Percentiles rank a stretch among this genome's conserved stretches.
phyloP scores from a whole-genome alignment of 345 rosid species.

The Lumnitzera littorea region DNA sequence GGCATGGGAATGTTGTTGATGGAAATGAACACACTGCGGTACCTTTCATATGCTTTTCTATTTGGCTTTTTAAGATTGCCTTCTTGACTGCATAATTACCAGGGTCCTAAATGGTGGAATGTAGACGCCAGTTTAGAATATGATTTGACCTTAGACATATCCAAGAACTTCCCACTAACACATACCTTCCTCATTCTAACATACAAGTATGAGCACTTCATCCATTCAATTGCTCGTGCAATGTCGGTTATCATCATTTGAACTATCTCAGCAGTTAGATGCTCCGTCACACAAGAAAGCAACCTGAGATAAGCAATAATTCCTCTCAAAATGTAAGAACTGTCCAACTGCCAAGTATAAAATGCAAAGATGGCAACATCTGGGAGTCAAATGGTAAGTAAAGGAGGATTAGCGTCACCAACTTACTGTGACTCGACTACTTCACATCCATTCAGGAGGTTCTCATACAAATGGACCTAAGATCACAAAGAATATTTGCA shows the following conservation, averaged over 20 bases:
- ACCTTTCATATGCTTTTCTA: constrained; percentile 93
- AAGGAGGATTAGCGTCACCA: neutral
- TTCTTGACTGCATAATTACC: constrained; percentile 73
- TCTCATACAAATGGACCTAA: constrained; percentile 91
- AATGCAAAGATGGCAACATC: constrained; percentile 1
- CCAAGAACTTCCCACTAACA: constrained; percentile 6
- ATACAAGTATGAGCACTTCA: constrained; percentile 87
- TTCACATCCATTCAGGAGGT: constrained; percentile 90
- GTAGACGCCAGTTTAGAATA: neutral
- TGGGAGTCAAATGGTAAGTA: constrained; percentile 13
- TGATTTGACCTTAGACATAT: constrained; percentile 3
- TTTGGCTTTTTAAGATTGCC: constrained; percentile 64
- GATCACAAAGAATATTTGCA: constrained; percentile 14
- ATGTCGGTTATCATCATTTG: constrained; percentile 82
- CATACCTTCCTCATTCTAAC: constrained; percentile 91
- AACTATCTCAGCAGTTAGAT: constrained; percentile 96
- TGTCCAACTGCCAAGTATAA: neutral
- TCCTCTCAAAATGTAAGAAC: neutral
- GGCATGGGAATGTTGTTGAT: neutral
- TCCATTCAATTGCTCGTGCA: constrained; percentile 91
- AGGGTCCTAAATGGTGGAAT: constrained; percentile 51
- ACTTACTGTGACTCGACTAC: constrained; percentile 95
- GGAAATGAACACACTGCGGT: neutral
- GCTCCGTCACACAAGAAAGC: constrained; percentile 85
- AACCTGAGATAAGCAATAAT: constrained; percentile 35